phyloP scores from a whole-genome alignment of 306 rosid species.

The Mimosa bimucronata region DNA sequence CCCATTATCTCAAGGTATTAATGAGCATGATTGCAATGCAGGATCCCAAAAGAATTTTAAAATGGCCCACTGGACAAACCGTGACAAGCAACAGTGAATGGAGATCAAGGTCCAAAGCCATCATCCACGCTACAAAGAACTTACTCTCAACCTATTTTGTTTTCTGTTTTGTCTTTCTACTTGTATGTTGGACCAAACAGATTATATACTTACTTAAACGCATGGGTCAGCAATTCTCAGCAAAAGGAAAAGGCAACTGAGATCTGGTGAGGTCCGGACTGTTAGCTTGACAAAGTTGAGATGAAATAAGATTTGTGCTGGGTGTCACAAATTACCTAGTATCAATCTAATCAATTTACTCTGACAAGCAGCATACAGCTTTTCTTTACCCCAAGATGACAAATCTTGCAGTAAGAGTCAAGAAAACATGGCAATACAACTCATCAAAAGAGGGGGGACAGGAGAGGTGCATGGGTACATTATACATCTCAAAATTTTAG shows the following conservation, averaged over 20 bases:
- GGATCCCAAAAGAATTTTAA: background rate
- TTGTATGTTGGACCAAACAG: too few relatives aligned
- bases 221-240: too few relatives aligned
- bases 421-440: background rate
- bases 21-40: background rate
- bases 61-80: background rate
- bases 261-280: too few relatives aligned
- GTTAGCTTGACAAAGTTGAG: too few relatives aligned
- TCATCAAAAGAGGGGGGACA: background rate
- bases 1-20: background rate
- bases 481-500: background rate
- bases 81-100: background rate
- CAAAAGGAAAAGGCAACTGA: too few relatives aligned
- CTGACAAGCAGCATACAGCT: background rate
- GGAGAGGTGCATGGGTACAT: background rate
- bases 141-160: too few relatives aligned
- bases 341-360: too few relatives aligned
- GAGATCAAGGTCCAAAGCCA: conserved; percentile 6
- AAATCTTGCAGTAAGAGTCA: background rate
- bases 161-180: too few relatives aligned
- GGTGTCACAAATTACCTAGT: too few relatives aligned
- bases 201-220: too few relatives aligned
- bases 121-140: background rate
- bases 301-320: too few relatives aligned
- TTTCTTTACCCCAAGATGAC: background rate